Conservation (phyloP, 1,139 yeast species). For the Citeromyces hawaiiensis region DNA sequence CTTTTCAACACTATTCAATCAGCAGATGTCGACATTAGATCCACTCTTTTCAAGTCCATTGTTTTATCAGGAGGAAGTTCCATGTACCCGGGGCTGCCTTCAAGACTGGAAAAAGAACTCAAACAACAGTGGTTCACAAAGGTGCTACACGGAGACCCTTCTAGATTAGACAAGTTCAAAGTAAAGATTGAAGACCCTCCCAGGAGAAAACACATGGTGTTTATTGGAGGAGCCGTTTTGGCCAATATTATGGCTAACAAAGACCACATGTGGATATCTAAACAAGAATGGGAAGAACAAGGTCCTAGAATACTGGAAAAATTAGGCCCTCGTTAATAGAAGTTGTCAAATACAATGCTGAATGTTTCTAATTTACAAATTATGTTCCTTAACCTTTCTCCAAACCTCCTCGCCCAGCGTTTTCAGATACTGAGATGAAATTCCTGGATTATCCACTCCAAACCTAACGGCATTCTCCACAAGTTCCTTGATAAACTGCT, state of each 20-base stretch:
- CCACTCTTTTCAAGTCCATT: constrained; percentile 81
- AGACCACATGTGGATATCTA: constrained; percentile 95
- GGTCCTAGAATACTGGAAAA: constrained; percentile 78
- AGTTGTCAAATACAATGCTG: neutral
- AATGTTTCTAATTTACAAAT: constrained; percentile 6
- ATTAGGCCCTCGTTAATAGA: constrained; percentile 74
- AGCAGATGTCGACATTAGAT: constrained; percentile 88
- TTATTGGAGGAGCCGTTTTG: constrained; percentile 96
- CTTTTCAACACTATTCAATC: constrained; percentile 85
- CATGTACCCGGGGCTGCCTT: constrained; percentile 97
- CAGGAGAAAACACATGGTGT: constrained; percentile 97
- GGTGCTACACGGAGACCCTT: constrained; percentile 77
- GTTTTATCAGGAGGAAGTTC: constrained; percentile 78
- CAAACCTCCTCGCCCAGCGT: constrained; percentile 39
- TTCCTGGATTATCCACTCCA: constrained; percentile 29
- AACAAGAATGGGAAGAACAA: constrained; percentile 96
- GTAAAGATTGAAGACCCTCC: constrained; percentile 98
- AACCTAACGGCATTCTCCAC: constrained; percentile 66
- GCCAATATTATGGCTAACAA: constrained; percentile 98
- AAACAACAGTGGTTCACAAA: constrained; percentile 91
- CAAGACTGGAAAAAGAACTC: constrained; percentile 87
- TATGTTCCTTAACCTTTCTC: constrained; percentile 16
- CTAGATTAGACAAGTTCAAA: constrained; percentile 81
- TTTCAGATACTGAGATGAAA: constrained; percentile 23
- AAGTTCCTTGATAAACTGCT: constrained; percentile 52